Evolutionary conservation across 2,329 filamentous ascomycete species (phyloP).

Genomic region (Epichloe sp.): DNA sequence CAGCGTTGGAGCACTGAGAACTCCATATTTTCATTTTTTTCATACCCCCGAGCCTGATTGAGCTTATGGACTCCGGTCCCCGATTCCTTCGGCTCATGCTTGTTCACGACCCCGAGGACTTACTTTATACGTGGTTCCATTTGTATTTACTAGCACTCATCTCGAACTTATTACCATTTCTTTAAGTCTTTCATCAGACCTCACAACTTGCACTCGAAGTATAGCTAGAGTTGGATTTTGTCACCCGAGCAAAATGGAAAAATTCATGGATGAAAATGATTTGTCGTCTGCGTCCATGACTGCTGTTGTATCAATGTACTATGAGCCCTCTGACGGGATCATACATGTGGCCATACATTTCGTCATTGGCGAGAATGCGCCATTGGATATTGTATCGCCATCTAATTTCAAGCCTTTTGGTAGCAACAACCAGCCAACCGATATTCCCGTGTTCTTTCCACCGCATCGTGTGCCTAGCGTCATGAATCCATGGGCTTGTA

Average conservation of each 20-base stretch:
- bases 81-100: neutral
- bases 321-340: neutral
- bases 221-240: constrained; percentile 18
- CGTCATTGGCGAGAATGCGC: neutral
- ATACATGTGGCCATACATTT: neutral
- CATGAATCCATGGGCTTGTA: constrained; percentile 20
- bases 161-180: constrained; percentile 23
- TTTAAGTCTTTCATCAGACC: constrained; percentile 26
- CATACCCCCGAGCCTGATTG: neutral
- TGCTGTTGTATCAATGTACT: neutral
- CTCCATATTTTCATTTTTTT: neutral
- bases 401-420: neutral
- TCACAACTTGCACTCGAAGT: constrained; percentile 19
- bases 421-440: neutral
- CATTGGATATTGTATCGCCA: neutral
- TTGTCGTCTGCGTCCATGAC: neutral
- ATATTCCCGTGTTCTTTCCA: neutral
- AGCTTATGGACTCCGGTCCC: neutral
- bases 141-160: constrained; percentile 24
- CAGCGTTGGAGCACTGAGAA: neutral
- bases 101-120: constrained; percentile 5
- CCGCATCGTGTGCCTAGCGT: neutral
- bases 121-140: constrained; percentile 18
- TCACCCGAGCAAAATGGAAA: constrained; percentile 8
- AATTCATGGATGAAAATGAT: neutral